These are phyloP conservation scores for Trichophyton simii DNA, from an alignment of 2,329 filamentous ascomycete genomes.

Conservation along the genomic window DNA sequence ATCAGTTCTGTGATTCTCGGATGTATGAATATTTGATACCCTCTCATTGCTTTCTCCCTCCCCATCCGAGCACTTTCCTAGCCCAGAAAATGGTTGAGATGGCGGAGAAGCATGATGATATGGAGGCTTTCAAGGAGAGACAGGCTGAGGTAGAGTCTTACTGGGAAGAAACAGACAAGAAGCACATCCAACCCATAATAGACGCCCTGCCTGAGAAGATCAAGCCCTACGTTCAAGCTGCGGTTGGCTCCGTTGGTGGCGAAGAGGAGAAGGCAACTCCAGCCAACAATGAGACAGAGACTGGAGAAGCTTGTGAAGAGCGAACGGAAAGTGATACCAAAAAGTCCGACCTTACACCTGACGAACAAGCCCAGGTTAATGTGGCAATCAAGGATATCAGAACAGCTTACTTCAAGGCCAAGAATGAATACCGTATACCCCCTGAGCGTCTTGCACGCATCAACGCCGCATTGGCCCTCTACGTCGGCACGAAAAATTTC, in stretches of 20 bases:
- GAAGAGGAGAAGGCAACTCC: not conserved
- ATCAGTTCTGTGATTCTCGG: constrained; percentile 84
- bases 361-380: constrained; percentile 37
- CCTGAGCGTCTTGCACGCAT: constrained; percentile 58
- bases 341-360: constrained; percentile 6
- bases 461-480: constrained; percentile 60
- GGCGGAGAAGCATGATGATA: constrained; percentile 58
- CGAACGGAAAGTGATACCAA: constrained; percentile 9
- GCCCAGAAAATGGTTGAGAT: constrained; percentile 70
- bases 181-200: constrained; percentile 59
- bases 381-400: constrained; percentile 62
- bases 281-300: not conserved
- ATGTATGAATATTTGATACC: constrained; percentile 98
- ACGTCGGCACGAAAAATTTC: constrained; percentile 77
- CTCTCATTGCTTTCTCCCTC: constrained; percentile 81
- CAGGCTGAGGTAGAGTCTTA: constrained; percentile 69
- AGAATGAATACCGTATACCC: constrained; percentile 72
- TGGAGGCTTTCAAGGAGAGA: constrained; percentile 54
- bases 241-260: constrained; percentile 16
- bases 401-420: constrained; percentile 66
- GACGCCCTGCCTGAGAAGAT: constrained; percentile 33
- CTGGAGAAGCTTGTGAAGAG: constrained; percentile 6
- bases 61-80: constrained; percentile 75
- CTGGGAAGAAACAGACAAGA: constrained; percentile 72
- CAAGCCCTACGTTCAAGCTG: constrained; percentile 29